A percentile compares a stretch with the other conserved stretches of the same genome.
Conservation (phyloP, 2,329 filamentous ascomycete species). For the Dactylellina cionopaga region DNA sequence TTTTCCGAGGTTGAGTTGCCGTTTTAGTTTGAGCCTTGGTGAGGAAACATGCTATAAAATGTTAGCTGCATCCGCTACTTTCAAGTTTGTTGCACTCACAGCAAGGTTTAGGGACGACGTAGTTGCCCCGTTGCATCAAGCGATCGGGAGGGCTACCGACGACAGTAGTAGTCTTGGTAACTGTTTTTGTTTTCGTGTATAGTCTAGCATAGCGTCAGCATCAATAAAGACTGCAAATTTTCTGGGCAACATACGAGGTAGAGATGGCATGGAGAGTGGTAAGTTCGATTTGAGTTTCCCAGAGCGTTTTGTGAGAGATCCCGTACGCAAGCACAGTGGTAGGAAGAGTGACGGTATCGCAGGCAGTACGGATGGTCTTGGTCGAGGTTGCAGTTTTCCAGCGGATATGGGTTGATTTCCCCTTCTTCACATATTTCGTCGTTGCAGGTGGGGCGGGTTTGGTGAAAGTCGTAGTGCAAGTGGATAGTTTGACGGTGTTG, state of each 20-base stretch:
- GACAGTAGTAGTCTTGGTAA: constrained; percentile 1
- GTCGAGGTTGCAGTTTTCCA: constrained; percentile 5
- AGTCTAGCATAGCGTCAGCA: neutral
- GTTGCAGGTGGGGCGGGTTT: neutral
- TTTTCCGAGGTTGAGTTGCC: neutral
- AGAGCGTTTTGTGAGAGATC: neutral
- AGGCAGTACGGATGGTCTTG: constrained; percentile 7
- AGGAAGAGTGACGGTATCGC: neutral
- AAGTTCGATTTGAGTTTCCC: neutral
- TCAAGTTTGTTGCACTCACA: neutral
- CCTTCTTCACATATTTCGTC: constrained; percentile 10
- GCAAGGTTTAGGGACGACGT: neutral
- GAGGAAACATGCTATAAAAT: constrained; percentile 1
- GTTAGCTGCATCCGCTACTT: neutral
- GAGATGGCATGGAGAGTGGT: neutral
- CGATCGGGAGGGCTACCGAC: neutral
- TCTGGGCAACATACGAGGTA: constrained; percentile 3
- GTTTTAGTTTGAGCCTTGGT: neutral
- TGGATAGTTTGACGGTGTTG: neutral
- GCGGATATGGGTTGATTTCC: neutral
- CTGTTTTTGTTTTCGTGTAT: neutral
- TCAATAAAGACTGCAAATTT: neutral
- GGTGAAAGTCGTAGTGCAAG: constrained; percentile 1
- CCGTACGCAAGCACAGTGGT: neutral
- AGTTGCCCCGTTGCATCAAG: neutral